Percentiles rank a stretch among this genome's conserved stretches.
Evolutionary conservation across 306 rosid species (phyloP).

Genomic region (Castanopsis chinensis): DNA sequence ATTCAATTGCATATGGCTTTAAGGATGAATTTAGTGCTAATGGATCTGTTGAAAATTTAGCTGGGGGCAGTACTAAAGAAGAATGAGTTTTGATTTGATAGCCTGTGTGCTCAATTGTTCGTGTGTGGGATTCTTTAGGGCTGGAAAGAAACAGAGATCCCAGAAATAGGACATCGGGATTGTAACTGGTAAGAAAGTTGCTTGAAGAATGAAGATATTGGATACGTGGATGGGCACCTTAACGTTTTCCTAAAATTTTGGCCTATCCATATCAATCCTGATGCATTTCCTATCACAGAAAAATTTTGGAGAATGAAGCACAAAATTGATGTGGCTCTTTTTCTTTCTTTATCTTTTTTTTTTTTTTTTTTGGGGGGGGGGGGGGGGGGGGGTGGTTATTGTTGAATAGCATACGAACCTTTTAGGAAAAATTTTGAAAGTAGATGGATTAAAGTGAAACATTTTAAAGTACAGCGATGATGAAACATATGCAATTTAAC

Average conservation of each 20-base stretch:
- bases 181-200: neutral
- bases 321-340: too few relatives aligned
- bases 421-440: too few relatives aligned
- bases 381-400: too few relatives aligned
- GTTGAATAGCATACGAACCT: too few relatives aligned
- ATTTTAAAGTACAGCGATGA: too few relatives aligned
- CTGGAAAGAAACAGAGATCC: neutral
- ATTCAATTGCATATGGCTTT: constrained; percentile 9
- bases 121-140: neutral
- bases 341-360: too few relatives aligned
- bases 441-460: too few relatives aligned
- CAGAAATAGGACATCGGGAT: neutral
- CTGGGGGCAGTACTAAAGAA: neutral
- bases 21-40: constrained; percentile 18
- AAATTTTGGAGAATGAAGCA: neutral
- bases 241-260: neutral
- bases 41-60: neutral
- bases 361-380: too few relatives aligned
- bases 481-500: too few relatives aligned
- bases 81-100: neutral
- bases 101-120: neutral
- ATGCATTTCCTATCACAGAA: neutral
- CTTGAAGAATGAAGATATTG: neutral
- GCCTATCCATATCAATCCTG: neutral
- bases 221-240: neutral